A percentile compares a stretch with the other conserved stretches of the same genome.
Evolutionary conservation across 2,329 filamentous ascomycete genomes (phyloP).

Genomic region (Fusarium sp.): DNA sequence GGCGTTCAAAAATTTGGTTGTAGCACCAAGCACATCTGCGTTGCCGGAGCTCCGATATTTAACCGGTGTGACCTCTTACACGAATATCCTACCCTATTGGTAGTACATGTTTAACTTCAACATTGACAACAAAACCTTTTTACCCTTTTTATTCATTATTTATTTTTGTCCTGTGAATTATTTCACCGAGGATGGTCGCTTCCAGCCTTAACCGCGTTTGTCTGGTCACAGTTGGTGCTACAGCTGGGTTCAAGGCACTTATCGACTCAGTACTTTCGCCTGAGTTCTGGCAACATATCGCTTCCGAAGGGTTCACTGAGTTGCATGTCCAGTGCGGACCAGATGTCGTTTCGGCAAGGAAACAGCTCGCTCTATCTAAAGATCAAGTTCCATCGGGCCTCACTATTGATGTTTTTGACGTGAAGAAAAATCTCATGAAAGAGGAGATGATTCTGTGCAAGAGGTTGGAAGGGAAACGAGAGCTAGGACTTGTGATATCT

Average conservation of each 20-base stretch:
- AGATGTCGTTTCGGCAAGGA: constrained; percentile 59
- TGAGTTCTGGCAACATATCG: constrained; percentile 71
- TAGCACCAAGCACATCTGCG: constrained; percentile 21
- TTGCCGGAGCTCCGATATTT: constrained; percentile 40
- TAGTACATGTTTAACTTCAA: background rate
- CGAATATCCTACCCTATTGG: constrained; percentile 15
- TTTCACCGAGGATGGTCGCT: constrained; percentile 8
- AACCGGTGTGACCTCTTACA: constrained; percentile 34
- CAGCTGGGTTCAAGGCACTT: constrained; percentile 81
- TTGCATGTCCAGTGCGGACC: constrained; percentile 85
- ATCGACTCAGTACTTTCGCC: constrained; percentile 72
- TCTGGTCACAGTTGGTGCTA: constrained; percentile 93
- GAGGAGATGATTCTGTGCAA: constrained; percentile 67
- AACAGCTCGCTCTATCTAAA: constrained; percentile 30
- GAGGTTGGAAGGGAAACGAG: constrained; percentile 56
- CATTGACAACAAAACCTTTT: background rate
- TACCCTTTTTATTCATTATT: background rate
- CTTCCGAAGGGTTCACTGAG: constrained; percentile 71
- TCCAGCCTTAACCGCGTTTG: constrained; percentile 58
- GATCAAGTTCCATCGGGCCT: constrained; percentile 44
- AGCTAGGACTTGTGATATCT: constrained; percentile 81
- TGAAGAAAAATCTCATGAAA: constrained; percentile 49
- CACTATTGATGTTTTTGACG: constrained; percentile 48
- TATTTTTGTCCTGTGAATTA: background rate
- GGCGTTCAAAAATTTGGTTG: constrained; percentile 50